phyloP scores from a whole-genome alignment of 2,329 filamentous ascomycete species.

The Huntiella decipiens region DNA sequence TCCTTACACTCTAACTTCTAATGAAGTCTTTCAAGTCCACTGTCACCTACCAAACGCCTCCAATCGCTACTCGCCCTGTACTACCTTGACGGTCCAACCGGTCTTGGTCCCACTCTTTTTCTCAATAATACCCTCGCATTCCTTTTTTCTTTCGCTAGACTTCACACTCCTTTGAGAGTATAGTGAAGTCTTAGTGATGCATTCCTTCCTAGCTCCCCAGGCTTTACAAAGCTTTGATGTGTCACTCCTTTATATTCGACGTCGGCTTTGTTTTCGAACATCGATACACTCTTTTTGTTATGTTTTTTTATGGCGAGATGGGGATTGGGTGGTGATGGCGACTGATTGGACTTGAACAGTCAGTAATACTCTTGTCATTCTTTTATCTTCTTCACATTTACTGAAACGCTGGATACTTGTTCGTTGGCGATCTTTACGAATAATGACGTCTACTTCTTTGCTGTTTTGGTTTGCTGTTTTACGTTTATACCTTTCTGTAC shows the following conservation, averaged over 20 bases:
- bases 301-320: neutral
- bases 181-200: too few relatives aligned
- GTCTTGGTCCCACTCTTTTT: neutral
- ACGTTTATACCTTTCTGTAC: too few relatives aligned
- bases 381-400: neutral
- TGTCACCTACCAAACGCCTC: too few relatives aligned
- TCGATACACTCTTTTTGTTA: neutral
- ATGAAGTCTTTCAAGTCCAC: neutral
- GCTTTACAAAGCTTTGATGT: neutral
- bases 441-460: too few relatives aligned
- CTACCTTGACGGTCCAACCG: too few relatives aligned
- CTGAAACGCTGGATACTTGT: neutral
- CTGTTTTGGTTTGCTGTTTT: too few relatives aligned
- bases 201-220: too few relatives aligned
- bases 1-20: conserved; percentile 1
- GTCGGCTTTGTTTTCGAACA: conserved; percentile 13
- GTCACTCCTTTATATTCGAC: conserved; percentile 3
- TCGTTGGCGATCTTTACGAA: neutral
- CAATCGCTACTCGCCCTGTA: too few relatives aligned
- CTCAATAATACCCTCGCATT: neutral
- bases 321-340: too few relatives aligned
- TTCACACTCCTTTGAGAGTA: too few relatives aligned
- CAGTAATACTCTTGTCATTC: neutral
- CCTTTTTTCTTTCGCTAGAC: neutral
- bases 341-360: too few relatives aligned